phyloP scores from a whole-genome alignment of 78 protist species.

The Dictyostelium capitatum region DNA sequence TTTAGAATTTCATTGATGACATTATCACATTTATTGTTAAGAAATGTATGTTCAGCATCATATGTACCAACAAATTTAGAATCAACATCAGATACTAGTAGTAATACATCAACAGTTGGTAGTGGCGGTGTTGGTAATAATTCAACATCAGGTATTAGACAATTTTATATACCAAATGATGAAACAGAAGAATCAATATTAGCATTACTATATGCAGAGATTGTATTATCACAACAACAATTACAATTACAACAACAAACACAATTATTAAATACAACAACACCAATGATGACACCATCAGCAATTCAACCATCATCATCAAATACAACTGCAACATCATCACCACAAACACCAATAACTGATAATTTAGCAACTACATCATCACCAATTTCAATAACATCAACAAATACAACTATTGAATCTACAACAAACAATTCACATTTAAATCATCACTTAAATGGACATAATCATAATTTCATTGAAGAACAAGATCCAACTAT shows the following conservation, averaged over 20 bases:
- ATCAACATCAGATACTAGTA: not conserved
- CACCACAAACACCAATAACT: not conserved
- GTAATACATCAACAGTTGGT: not conserved
- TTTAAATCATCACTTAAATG: slow-evolving; percentile 2
- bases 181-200: slow-evolving; percentile 53
- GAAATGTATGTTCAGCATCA: slow-evolving; percentile 15
- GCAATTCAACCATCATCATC: not conserved
- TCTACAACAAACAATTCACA: not conserved
- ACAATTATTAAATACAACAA: not conserved
- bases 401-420: not conserved
- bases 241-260: slow-evolving; percentile 14
- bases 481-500: slow-evolving; percentile 1
- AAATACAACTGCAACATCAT: not conserved
- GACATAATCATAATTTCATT: not conserved
- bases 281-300: not conserved
- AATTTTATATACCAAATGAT: slow-evolving; percentile 44
- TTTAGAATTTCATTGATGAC: slow-evolving; percentile 1
- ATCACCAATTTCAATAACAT: too few relatives aligned
- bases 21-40: not conserved
- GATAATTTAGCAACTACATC: not conserved
- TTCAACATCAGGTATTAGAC: not conserved
- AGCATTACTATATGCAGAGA: slow-evolving; percentile 25
- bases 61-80: slow-evolving; percentile 36
- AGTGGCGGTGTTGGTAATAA: too few relatives aligned
- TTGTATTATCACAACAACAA: slow-evolving; percentile 1